These are phyloP conservation scores for Populus euphratica DNA, from an alignment of 345 rosid genomes.

Conservation along the genomic window DNA sequence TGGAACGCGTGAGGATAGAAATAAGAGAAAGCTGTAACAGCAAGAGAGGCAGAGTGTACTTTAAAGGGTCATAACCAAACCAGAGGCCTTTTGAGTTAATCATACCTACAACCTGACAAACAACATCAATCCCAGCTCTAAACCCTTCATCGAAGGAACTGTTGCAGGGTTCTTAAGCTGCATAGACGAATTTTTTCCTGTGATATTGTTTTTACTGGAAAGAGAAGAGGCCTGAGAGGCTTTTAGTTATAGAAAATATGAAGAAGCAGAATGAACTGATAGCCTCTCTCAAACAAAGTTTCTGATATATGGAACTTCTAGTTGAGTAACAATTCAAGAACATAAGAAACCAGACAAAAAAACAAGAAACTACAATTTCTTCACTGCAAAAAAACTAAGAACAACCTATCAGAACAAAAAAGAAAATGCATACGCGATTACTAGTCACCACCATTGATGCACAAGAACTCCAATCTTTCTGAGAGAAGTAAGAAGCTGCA, in stretches of 20 bases:
- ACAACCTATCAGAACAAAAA: no score
- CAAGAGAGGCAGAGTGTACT: slow-evolving; percentile 15
- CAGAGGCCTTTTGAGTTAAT: slow-evolving; percentile 10
- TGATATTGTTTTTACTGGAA: background rate
- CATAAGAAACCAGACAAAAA: no score
- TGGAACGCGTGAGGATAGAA: slow-evolving; percentile 12
- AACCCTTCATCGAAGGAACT: background rate
- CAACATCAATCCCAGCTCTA: background rate
- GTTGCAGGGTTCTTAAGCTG: background rate
- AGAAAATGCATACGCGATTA: no score
- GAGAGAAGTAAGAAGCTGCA: no score
- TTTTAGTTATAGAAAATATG: background rate
- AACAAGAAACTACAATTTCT: no score
- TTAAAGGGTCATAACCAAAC: slow-evolving; percentile 14
- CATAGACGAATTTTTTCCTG: background rate
- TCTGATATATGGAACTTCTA: no score
- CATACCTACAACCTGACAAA: background rate
- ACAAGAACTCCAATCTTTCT: no score
- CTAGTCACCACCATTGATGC: no score
- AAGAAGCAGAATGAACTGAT: background rate
- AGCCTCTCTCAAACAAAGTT: no score
- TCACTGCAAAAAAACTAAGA: no score
- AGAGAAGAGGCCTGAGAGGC: background rate
- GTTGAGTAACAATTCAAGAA: no score
- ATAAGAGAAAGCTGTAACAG: slow-evolving; percentile 13